Evolutionary conservation across 1,284 basidiomycete genomes (phyloP), one percentile per base, ranked within the genome.

Genomic region (Puccinia novopanici): DNA sequence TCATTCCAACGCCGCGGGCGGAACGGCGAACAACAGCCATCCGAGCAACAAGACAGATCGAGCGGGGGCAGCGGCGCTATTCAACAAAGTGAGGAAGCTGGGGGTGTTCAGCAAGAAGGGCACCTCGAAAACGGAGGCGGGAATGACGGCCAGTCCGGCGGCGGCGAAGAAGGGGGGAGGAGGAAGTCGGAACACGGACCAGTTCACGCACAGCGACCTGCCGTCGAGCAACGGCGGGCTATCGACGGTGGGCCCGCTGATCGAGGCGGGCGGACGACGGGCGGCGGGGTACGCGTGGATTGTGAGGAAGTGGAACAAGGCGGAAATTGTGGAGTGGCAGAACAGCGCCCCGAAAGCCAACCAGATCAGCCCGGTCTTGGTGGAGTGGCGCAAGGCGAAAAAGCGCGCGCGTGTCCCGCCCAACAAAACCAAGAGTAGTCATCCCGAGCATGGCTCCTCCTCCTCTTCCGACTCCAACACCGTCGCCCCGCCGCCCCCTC

Each of bases 241-340:
- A 22, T 67, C 61, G 3, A 63, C 71, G 5, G 63, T 50, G 0
- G 81, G 76, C 27, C 83, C 84, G 8, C 81, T 83, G n/a, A 45
- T 45, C 2, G 42, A 68, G 19, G 12, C 83, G 19, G 75, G 65
- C 15, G 22, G 30, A 10, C 82, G 82, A 24, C 72, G 82, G 9
- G 83, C 83, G 34, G 82, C 84, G 27, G 84, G 84, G 4, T 85
- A 85, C 77, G 82, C 81, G 22, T 85, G 84, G 84, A 84, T 82
- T 30, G 82, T 85, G 17, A 77, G 83, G 13, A 84, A 83, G 72
- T 84, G 82, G 83, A 83, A 81, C 30, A 82, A 84, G 34, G 75
- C 76, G 12, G 75, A 81, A 22, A 80, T 82, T 22, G 82, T 83
- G 19, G 55, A 81, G 10, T 68, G 67, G 37, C 70, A 55, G n/a